Evolutionary conservation across 1,284 basidiomycete species (phyloP).

Genomic region (Tilletiaria anomala): DNA sequence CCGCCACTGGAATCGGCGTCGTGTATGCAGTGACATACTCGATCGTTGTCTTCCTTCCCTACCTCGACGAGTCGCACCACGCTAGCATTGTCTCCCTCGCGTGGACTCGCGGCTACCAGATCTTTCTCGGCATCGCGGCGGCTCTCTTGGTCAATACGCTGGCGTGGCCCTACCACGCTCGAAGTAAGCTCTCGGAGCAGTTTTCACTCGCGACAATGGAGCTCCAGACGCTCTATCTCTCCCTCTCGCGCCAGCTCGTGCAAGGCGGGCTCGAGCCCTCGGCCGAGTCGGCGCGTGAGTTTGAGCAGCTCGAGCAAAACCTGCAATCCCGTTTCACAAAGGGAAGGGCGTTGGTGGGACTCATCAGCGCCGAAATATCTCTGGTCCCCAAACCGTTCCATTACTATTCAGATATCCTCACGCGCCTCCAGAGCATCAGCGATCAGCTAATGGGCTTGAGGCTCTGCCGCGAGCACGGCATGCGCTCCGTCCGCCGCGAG

Average conservation of each 20-base stretch:
- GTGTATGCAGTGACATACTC: conserved; percentile 39
- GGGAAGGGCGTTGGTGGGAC: conserved; percentile 38
- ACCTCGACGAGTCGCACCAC: conserved; percentile 19
- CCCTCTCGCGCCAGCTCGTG: conserved; percentile 28
- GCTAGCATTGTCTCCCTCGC: conserved; percentile 13
- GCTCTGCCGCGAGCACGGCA: conserved; percentile 38
- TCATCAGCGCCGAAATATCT: conserved; percentile 40
- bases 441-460: conserved; percentile 41
- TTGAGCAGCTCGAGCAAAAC: conserved; percentile 24
- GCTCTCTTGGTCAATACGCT: conserved; percentile 27
- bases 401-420: conserved; percentile 41
- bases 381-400: conserved; percentile 43
- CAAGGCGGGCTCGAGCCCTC: conserved; percentile 10
- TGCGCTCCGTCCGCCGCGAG: conserved; percentile 32
- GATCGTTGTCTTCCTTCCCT: conserved; percentile 41
- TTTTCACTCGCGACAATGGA: conserved; percentile 12
- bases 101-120: conserved; percentile 27
- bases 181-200: conserved; percentile 17
- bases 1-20: conserved; percentile 37
- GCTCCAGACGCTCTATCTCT: conserved; percentile 25
- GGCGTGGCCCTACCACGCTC: conserved; percentile 32
- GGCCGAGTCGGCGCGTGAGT: conserved; percentile 10
- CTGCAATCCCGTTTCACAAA: conserved; percentile 35
- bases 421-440: conserved; percentile 38
- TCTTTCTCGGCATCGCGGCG: conserved; percentile 27